Evolutionary conservation across 108 stramenopile species (phyloP), one percentile per base, ranked within the genome.

Genomic region (Aurantiochytrium sp.): DNA sequence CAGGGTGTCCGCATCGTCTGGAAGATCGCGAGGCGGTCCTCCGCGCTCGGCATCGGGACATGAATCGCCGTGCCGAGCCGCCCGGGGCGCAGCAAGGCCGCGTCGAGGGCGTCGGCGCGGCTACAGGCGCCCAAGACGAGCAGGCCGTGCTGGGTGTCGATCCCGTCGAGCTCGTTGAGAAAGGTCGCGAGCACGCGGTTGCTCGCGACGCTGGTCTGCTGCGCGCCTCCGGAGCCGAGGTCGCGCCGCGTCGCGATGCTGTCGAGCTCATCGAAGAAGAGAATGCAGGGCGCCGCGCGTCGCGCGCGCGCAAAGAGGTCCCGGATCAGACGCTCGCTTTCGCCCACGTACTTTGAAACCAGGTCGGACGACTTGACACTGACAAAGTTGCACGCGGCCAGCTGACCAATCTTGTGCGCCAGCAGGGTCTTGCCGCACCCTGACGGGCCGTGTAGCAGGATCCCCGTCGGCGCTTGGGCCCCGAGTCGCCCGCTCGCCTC

Each of bases 211-310:
- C 97, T 65, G 10, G 59, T 65, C 59, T 65, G 92, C 39, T 97
- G 97, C 73, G 96, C 96, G 17, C 93, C 91, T 19, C 99, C 99
- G 12, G 73, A 39, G 32, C 59, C 59, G 15, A 65, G 59, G 42
- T 81, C 73, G 88, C 99, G 95, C 21, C 97, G 95, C 87, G 96
- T 94, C 24, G 98, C 99, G 88, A 99, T 98, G 54, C 98, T 98
- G 92, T 99, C 99, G 95, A 99, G 96, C 93, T 99, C 98, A 89
- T 99, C 99, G 89, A 99, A 99, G 93, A 99, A 98, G 31, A 99
- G 93, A 87, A 99, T 99, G 93, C 98, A 99, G 4, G 99, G 98
- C 73, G 96, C 96, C 3, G 98, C 98, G 36, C 97, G 96, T 68
- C 98, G 96, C 4, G 99, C 99, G 93, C 99, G 98, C 90, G 98